Conservation (phyloP, 306 rosid genomes). For the Medicago truncatula region DNA sequence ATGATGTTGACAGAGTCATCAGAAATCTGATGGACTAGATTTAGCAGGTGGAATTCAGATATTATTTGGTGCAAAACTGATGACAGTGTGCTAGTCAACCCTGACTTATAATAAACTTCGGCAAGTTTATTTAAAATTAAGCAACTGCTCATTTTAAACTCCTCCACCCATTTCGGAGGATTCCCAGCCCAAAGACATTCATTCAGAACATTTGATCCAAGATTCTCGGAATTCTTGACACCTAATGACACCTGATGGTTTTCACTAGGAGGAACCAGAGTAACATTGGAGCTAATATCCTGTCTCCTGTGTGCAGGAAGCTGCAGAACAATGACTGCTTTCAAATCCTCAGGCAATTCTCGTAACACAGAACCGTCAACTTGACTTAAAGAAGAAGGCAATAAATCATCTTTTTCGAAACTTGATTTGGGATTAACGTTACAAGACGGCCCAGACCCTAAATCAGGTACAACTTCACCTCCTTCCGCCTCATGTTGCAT, state of each 20-base stretch:
- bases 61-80: constrained; percentile 54
- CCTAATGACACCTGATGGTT: constrained; percentile 41
- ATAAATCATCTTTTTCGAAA: constrained; percentile 61
- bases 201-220: constrained; percentile 47
- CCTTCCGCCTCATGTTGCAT: constrained; percentile 47
- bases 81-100: constrained; percentile 59
- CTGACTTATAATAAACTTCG: constrained; percentile 59
- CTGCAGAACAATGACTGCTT: constrained; percentile 66
- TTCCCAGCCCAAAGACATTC: constrained; percentile 75
- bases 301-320: constrained; percentile 79
- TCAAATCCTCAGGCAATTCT: constrained; percentile 81
- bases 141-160: constrained; percentile 68
- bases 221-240: constrained; percentile 39
- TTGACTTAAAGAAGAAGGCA: constrained; percentile 92
- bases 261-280: constrained; percentile 39
- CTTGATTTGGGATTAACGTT: constrained; percentile 44
- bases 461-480: constrained; percentile 49
- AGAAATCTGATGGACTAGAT: constrained; percentile 49
- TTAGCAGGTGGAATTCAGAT: constrained; percentile 54
- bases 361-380: constrained; percentile 73
- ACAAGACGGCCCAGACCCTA: constrained; percentile 45
- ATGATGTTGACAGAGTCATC: constrained; percentile 59
- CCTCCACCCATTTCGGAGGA: constrained; percentile 85
- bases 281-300: constrained; percentile 52
- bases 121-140: constrained; percentile 63